These are phyloP conservation scores for Anthracocystis panici-leucophaei DNA, from an alignment of 1,284 basidiomycete species.

Conservation along the genomic window DNA sequence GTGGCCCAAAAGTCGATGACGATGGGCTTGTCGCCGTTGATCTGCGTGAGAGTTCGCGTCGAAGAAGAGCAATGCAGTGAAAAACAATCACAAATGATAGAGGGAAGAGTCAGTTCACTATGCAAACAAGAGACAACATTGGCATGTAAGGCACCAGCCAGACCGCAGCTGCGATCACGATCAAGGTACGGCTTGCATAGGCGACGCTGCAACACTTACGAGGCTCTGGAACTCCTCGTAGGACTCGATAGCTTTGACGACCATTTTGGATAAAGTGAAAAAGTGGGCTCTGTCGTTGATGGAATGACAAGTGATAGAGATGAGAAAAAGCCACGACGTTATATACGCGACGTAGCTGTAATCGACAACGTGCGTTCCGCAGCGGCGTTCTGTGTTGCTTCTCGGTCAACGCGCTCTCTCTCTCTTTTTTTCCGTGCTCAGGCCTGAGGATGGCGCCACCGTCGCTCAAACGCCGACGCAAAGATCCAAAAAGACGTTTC, in stretches of 20 bases:
- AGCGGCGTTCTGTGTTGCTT: constrained; percentile 1
- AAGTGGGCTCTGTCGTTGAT: neutral
- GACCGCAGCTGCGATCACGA: neutral
- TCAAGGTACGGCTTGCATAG: neutral
- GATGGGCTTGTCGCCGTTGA: constrained; percentile 73
- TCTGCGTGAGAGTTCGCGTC: constrained; percentile 52
- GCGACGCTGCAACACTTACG: constrained; percentile 64
- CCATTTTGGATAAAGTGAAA: constrained; percentile 38
- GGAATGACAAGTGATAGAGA: neutral
- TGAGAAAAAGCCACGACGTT: neutral
- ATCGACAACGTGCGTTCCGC: constrained; percentile 7
- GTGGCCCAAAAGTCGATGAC: constrained; percentile 69
- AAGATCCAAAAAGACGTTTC: neutral
- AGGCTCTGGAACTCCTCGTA: constrained; percentile 75
- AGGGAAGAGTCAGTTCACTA: neutral
- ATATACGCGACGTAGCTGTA: constrained; percentile 10
- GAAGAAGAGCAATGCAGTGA: neutral
- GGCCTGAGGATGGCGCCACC: neutral
- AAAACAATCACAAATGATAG: neutral
- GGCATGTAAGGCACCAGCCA: neutral
- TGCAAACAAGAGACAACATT: neutral
- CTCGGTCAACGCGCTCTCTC: neutral
- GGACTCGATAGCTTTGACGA: constrained; percentile 73
- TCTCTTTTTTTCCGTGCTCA: neutral
- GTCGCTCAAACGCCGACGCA: constrained; percentile 2